Base-by-base conservation (phyloP, 176 grass and related monocot genomes). In the Pontederia crassipes region DNA sequence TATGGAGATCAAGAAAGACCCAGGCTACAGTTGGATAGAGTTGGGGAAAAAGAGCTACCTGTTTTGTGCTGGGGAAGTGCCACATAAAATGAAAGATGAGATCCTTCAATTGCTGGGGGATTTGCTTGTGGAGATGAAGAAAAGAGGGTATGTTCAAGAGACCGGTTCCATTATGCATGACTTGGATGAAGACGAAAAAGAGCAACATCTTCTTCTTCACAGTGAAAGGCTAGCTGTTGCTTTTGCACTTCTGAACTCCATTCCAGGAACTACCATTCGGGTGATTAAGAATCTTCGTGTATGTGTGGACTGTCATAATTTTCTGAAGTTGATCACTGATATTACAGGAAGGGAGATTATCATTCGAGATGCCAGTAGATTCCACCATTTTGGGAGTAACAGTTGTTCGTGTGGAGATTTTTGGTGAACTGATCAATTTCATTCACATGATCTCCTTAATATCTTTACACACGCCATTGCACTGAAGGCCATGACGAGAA, bases 171-270 rank as follows among this genome's bases (percentile, higher is more conserved):
- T 90, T 51, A 88, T 97, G 92, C 92, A 97, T 75, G 87, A 91
- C 75, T 72, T 97, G 66, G 92, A 96, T 62, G 83, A 97, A 70
- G 67, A 75, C 29, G 92, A 97, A 82, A 97, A 97, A 75, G 83
- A 85, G 63, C 72, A 88, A 45, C 84, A 97, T 28, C 72, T 91
- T 48, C 91, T 83, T 57, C 59, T 87, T 67, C 87, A 97, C 59
- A 97, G 92, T 47, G 87, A 97, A 73, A 97, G 87, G 46, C 56
- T 91, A 35, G 92, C 92, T 35, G 83, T 90, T 63, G 87, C 87
- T 15, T 90, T 82, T 62, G 92, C 80, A 27, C 72, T 85, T 58
- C 73, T 97, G 50, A 90, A 73, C 63, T 88, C 87, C 20, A 63
- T 83, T 62, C 83, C 73, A 2, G 76, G 84, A 12, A 79, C 76